Base-by-base conservation (phyloP, 225 moss, liverwort and hornwort genomes). In the Marchantia polymorpha region DNA sequence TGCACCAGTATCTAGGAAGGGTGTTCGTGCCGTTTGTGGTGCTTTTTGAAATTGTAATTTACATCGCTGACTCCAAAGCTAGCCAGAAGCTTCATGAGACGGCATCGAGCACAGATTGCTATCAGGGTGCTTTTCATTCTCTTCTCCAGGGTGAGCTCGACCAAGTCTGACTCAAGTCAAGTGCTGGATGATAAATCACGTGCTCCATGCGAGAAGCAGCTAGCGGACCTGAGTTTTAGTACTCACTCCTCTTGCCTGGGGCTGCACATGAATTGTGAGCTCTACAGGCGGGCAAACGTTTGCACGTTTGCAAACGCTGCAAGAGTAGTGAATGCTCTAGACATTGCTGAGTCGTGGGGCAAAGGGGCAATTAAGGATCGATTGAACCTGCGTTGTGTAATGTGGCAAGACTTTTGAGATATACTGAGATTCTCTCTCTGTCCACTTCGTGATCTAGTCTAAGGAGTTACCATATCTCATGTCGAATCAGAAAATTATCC, bases 81-180 rank as follows among this genome's bases (percentile, higher is more conserved):
- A 92, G 89, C 31, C 73, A 54, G 66, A 82, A 83, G 13, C 76
- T 91, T 47, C 89, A 83, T 49, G 87, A 84, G 74, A 83, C 71
- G 79, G 87, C 90, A 74, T 78, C 83, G 52, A 64, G 84, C 26
- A 47, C 56, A 67, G 92, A 92, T 72, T 81, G 72, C 27, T 92
- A 92, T 29, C 86, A 92, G 68, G 90, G 86, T 10, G 89, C 84
- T 30, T 89, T 79, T 77, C 92, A 91, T 68, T 88, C 91, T 56
- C 91, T 92, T 54, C 39, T 91, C 52, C 92, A 92, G 74, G 92
- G 88, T 60, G 92, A 92, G 79, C 75, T 70, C 12, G 88, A 90
- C 7, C 87, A 87, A 79, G 86, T 73, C 7, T 82, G 74, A n/a
- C n/a, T n/a, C n/a, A 50, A 68, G 68, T 64, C 79, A 80, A n/a